Percentiles rank a stretch among this genome's conserved stretches.
Conservation (phyloP, 2,329 filamentous ascomycete genomes). For the Hypocreales sp. region DNA sequence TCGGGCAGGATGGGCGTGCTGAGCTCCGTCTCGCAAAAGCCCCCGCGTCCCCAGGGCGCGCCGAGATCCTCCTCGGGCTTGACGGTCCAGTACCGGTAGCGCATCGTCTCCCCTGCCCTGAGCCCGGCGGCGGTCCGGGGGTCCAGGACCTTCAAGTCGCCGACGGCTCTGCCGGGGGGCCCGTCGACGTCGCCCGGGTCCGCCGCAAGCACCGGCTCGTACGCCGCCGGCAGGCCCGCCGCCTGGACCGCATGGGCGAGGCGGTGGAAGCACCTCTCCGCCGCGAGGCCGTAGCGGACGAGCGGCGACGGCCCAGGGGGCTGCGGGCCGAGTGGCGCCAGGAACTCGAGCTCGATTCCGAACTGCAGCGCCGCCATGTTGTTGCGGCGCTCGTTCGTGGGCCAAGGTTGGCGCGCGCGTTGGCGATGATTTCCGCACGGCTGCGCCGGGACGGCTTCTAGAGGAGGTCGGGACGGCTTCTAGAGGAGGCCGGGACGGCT, state of each 20-base stretch:
- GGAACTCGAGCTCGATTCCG: conserved; percentile 7
- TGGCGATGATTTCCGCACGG: too few species aligned
- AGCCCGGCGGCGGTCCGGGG: background rate
- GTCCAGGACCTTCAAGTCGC: conserved; percentile 4
- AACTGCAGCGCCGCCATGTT: too few species aligned
- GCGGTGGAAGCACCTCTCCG: conserved; percentile 1
- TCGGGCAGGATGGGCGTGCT: conserved; percentile 6
- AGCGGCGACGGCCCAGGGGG: background rate
- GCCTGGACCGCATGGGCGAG: conserved; percentile 2
- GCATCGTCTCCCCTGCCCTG: background rate
- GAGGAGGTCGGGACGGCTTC: too few species aligned
- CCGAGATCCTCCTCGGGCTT: conserved; percentile 2
- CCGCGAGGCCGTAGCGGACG: background rate
- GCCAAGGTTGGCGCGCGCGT: too few species aligned
- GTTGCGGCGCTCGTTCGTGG: too few species aligned
- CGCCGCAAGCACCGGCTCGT: conserved; percentile 1
- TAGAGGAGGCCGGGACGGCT: too few species aligned
- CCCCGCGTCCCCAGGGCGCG: too few species aligned
- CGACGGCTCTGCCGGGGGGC: background rate
- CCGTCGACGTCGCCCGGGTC: background rate
- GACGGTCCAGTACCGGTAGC: conserved; percentile 4
- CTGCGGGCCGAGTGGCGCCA: too few species aligned
- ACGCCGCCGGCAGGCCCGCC: conserved; percentile 3
- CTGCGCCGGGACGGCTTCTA: too few species aligned
- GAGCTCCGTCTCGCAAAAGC: conserved; percentile 3